These are phyloP conservation scores for Pythium oligandrum DNA, from an alignment of 352 stramenopile species.

Conservation along the genomic window DNA sequence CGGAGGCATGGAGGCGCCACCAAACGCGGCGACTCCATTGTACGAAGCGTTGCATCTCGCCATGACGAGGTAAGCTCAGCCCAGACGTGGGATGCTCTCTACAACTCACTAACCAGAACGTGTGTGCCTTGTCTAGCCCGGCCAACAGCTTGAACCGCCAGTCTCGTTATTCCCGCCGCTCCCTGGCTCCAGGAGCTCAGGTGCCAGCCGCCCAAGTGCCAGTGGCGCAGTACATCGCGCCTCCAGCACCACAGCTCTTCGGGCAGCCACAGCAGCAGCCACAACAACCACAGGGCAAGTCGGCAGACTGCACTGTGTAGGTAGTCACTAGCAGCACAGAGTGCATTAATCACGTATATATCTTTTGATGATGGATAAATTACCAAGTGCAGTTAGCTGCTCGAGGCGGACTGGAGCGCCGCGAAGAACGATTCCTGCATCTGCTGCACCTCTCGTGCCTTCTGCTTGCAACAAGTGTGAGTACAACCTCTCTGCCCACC, in stretches of 20 bases:
- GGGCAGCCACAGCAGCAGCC: no score
- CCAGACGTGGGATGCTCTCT: neutral
- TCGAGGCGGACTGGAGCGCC: conserved; percentile 33
- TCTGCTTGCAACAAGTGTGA: conserved; percentile 19
- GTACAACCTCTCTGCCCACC: neutral
- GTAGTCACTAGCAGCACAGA: no score
- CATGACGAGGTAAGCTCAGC: conserved; percentile 46
- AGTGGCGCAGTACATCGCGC: neutral
- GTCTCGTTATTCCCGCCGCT: neutral
- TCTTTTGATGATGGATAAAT: no score
- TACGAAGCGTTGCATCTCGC: conserved; percentile 79
- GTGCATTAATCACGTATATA: no score
- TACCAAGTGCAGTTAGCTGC: no score
- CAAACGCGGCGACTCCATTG: conserved; percentile 72
- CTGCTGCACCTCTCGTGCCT: conserved; percentile 35
- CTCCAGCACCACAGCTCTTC: neutral
- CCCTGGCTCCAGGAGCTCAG: no score
- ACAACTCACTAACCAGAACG: neutral
- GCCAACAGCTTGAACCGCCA: conserved; percentile 59
- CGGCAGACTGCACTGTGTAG: no score
- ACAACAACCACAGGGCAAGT: no score
- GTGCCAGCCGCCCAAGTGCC: neutral
- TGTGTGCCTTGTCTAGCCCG: conserved; percentile 23
- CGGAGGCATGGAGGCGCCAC: conserved; percentile 66
- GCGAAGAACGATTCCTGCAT: conserved; percentile 68